Percentiles rank a stretch among this genome's conserved stretches.
Conservation (phyloP, 1,139 yeast species). For the Yamadazyma mexicana region DNA sequence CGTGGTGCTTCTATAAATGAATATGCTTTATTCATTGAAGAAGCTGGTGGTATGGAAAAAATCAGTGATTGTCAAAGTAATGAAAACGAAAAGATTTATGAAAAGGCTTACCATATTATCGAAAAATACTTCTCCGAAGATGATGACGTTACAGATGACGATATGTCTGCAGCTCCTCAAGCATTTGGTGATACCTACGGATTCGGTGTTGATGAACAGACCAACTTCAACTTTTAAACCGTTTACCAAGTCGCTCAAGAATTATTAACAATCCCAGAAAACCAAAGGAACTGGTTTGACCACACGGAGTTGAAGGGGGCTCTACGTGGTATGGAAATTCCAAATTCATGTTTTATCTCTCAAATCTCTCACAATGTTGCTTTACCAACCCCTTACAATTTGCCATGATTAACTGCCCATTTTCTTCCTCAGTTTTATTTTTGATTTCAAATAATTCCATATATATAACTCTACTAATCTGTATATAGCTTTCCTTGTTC, state of each 20-base stretch:
- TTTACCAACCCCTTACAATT: background rate
- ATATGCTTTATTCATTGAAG: constrained; percentile 89
- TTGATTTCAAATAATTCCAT: background rate
- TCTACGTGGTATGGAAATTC: background rate
- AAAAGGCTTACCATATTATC: constrained; percentile 86
- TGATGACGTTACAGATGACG: constrained; percentile 72
- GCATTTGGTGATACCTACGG: constrained; percentile 84
- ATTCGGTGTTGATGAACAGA: constrained; percentile 66
- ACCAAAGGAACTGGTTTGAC: too few relatives aligned
- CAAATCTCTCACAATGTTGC: constrained; percentile 6
- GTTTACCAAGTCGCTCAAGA: background rate
- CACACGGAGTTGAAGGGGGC: background rate
- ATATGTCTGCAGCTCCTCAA: constrained; percentile 73
- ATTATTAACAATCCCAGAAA: background rate
- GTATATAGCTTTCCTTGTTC: constrained; percentile 9
- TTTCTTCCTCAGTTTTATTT: constrained; percentile 7
- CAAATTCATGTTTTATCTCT: constrained; percentile 5
- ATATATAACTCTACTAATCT: constrained; percentile 12
- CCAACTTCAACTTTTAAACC: constrained; percentile 49
- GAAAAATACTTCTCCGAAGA: constrained; percentile 88
- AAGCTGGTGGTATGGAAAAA: constrained; percentile 98
- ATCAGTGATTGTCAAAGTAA: constrained; percentile 91
- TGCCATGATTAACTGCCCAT: constrained; percentile 5
- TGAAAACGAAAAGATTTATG: constrained; percentile 87
- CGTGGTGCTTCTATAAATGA: constrained; percentile 70